Evolutionary conservation across 208 protist species (phyloP).

Genomic region (Entamoeba histolytica): DNA sequence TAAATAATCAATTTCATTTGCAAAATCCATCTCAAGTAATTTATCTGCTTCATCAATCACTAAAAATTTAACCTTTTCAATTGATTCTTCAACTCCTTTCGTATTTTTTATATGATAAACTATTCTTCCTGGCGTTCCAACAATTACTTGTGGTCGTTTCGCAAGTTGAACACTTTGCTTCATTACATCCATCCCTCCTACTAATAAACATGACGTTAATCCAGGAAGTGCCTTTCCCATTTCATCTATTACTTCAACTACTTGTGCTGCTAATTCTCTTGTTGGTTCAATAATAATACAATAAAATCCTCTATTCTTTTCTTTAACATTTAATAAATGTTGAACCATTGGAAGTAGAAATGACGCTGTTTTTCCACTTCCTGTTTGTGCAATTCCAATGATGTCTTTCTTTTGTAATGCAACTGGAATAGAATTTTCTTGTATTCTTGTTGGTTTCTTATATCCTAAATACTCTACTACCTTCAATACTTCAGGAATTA

Average conservation of each 20-base stretch:
- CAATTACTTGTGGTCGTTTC: not conserved
- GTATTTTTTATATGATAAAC: constrained; percentile 18
- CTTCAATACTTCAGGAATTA: not conserved
- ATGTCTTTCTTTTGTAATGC: constrained; percentile 32
- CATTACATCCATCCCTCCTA: constrained; percentile 8
- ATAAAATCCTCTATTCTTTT: not conserved
- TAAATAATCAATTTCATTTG: not conserved
- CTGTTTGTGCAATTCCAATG: constrained; percentile 89
- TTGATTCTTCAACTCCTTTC: not conserved
- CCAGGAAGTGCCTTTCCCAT: not conserved
- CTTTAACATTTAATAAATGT: constrained; percentile 35
- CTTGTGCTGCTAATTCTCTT: constrained; percentile 19
- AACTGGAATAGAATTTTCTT: not conserved
- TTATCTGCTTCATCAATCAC: not conserved
- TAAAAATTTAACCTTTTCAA: constrained; percentile 1
- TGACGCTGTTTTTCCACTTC: constrained; percentile 89
- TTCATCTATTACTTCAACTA: not conserved
- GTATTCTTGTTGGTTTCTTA: not conserved
- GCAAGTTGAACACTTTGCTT: not conserved
- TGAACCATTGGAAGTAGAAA: constrained; percentile 92
- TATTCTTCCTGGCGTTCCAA: constrained; percentile 30
- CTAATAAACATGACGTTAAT: not conserved
- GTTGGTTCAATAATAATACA: constrained; percentile 16
- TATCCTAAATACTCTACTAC: not conserved
- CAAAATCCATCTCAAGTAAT: not conserved